Evolutionary conservation across 1,284 basidiomycete genomes (phyloP).

Genomic region (Puccinia polysora): DNA sequence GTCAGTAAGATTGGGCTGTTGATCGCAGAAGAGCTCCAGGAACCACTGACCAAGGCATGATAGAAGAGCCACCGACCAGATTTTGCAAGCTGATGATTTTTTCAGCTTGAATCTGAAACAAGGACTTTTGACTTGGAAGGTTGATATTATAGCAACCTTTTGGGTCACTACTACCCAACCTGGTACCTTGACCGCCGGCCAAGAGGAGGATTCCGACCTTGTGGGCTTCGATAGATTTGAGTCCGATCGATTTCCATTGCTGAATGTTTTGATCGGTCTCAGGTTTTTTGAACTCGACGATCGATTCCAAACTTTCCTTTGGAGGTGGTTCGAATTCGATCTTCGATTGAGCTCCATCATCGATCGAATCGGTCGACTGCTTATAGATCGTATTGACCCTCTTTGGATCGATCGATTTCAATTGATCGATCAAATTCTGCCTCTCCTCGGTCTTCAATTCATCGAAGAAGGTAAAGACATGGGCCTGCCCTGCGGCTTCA

Average conservation of each 20-base stretch:
- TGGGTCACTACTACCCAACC: conserved; percentile 82
- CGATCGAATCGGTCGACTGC: conserved; percentile 70
- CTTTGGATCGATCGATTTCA: conserved; percentile 74
- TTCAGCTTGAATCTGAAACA: conserved; percentile 96
- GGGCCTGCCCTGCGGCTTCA: conserved; percentile 74
- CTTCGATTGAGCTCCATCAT: conserved; percentile 55
- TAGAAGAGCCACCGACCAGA: conserved; percentile 58
- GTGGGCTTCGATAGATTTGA: conserved; percentile 73
- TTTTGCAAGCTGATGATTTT: conserved; percentile 77
- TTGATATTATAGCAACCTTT: conserved; percentile 99
- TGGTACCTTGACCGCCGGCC: conserved; percentile 96
- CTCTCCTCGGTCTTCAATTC: conserved; percentile 67
- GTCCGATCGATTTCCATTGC: conserved; percentile 70
- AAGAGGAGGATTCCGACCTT: conserved; percentile 89
- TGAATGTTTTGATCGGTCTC: conserved; percentile 8
- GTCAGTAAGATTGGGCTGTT: background rate
- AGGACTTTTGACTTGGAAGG: conserved; percentile 81
- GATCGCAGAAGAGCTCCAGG: background rate
- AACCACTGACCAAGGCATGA: conserved; percentile 23
- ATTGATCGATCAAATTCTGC: conserved; percentile 65
- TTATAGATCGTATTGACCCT: conserved; percentile 85
- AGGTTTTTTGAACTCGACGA: conserved; percentile 45
- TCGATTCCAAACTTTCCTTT: conserved; percentile 57
- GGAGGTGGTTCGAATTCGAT: conserved; percentile 55
- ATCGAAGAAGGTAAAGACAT: conserved; percentile 83